phyloP scores from a whole-genome alignment of 371 early-diverging fungal genomes.

The Mucor mucedo region DNA sequence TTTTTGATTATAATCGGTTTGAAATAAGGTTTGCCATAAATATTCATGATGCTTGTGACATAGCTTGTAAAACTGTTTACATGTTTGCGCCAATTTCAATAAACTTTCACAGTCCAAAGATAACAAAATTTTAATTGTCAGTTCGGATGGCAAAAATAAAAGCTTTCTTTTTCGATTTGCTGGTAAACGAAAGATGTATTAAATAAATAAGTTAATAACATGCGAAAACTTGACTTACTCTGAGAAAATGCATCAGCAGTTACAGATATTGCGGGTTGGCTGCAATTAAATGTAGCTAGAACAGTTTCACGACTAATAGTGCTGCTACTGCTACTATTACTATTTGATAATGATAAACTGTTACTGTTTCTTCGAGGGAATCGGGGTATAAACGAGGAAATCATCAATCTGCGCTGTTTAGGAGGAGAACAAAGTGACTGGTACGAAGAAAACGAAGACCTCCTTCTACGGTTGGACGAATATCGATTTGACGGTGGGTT shows the following conservation, averaged over 20 bases:
- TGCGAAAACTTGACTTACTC: too few species aligned
- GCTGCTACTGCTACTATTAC: background rate
- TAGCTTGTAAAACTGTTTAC: slow-evolving; percentile 19
- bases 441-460: slow-evolving; percentile 17
- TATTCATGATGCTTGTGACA: slow-evolving; percentile 17
- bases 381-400: slow-evolving; percentile 25
- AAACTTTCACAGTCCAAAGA: slow-evolving; percentile 18
- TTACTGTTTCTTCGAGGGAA: slow-evolving; percentile 15
- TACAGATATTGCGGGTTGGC: too few species aligned
- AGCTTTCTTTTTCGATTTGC: slow-evolving; percentile 5
- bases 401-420: slow-evolving; percentile 23
- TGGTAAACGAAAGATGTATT: background rate
- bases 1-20: slow-evolving; percentile 12
- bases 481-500: slow-evolving; percentile 7
- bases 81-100: slow-evolving; percentile 18
- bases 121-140: slow-evolving; percentile 18
- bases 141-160: slow-evolving; percentile 23
- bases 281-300: background rate
- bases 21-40: slow-evolving; percentile 30
- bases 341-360: background rate
- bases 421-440: slow-evolving; percentile 19
- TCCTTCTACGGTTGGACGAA: slow-evolving; percentile 14
- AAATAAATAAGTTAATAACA: background rate
- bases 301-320: background rate
- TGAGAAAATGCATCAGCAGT: too few species aligned